Conservation (phyloP, 345 rosid genomes). For the Pugionium cornutum region DNA sequence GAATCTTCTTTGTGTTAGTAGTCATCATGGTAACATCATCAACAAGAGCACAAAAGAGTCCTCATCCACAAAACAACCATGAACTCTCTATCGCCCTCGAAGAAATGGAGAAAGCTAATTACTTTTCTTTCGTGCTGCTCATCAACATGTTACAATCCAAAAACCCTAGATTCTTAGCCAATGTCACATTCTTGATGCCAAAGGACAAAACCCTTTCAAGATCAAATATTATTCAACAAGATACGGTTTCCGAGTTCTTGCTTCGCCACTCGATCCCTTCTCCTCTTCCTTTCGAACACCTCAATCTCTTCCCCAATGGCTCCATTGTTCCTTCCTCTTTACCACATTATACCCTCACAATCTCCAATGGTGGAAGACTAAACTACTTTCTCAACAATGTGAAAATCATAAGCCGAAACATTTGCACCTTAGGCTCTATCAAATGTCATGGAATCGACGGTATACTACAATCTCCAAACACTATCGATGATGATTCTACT, state of each 20-base stretch:
- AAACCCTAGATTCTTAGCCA: conserved; percentile 31
- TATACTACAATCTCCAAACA: conserved; percentile 36
- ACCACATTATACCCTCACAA: conserved; percentile 48
- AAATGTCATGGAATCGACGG: conserved; percentile 79
- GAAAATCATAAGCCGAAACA: conserved; percentile 55
- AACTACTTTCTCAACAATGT: conserved; percentile 60
- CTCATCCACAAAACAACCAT: conserved; percentile 23
- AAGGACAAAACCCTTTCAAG: conserved; percentile 55
- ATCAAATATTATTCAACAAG: conserved; percentile 32
- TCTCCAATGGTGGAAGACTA: conserved; percentile 57
- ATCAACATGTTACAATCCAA: conserved; percentile 56
- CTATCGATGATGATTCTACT: conserved; percentile 20
- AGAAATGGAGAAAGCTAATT: conserved; percentile 76
- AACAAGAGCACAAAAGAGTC: conserved; percentile 27
- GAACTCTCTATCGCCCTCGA: conserved; percentile 53
- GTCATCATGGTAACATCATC: conserved; percentile 16
- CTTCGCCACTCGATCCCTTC: conserved; percentile 75
- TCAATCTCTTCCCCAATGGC: conserved; percentile 58
- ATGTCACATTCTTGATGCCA: conserved; percentile 81
- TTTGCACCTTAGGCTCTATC: conserved; percentile 65
- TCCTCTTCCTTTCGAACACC: conserved; percentile 64
- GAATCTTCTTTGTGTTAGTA: conserved; percentile 20
- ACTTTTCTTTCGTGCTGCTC: conserved; percentile 71
- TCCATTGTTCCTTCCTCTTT: conserved; percentile 56
- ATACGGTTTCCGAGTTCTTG: conserved; percentile 51